These are phyloP conservation scores for Tetrapisispora phaffii DNA, from an alignment of 805 yeast species.

Conservation along the genomic window DNA sequence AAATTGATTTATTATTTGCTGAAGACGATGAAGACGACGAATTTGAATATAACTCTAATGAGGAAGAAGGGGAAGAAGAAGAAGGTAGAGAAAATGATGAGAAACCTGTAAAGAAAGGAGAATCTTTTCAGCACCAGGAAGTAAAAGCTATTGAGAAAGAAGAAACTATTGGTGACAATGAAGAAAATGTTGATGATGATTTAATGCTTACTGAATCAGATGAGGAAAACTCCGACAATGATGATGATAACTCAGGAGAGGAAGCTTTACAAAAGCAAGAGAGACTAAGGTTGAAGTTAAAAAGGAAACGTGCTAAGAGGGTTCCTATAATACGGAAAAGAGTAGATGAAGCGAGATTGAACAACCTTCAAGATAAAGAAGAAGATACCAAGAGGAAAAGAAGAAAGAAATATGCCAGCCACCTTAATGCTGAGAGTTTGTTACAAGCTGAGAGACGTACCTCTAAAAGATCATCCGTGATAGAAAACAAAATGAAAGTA, in stretches of 20 bases:
- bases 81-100: conserved; percentile 5
- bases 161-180: background rate
- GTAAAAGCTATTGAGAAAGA: background rate
- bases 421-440: conserved; percentile 42
- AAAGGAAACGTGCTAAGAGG: conserved; percentile 10
- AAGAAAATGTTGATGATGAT: conserved; percentile 11
- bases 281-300: conserved; percentile 22
- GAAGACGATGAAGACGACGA: conserved; percentile 49
- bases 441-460: conserved; percentile 50
- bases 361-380: conserved; percentile 7
- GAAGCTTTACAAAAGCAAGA: conserved; percentile 42
- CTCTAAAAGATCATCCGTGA: conserved; percentile 68
- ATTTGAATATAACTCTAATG: conserved; percentile 23
- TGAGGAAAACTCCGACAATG: conserved; percentile 36
- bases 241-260: conserved; percentile 65
- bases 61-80: conserved; percentile 14
- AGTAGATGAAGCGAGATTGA: conserved; percentile 3
- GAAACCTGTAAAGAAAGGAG: conserved; percentile 2
- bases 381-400: conserved; percentile 11
- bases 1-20: conserved; percentile 58
- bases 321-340: conserved; percentile 30
- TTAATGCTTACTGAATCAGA: conserved; percentile 25
- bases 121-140: conserved; percentile 2
- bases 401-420: conserved; percentile 20
- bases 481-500: conserved; percentile 67